A percentile compares a stretch with the other conserved stretches of the same genome.
These are phyloP conservation scores for Colletotrichum filicis DNA, from an alignment of 2,329 filamentous ascomycete genomes.

Conservation along the genomic window DNA sequence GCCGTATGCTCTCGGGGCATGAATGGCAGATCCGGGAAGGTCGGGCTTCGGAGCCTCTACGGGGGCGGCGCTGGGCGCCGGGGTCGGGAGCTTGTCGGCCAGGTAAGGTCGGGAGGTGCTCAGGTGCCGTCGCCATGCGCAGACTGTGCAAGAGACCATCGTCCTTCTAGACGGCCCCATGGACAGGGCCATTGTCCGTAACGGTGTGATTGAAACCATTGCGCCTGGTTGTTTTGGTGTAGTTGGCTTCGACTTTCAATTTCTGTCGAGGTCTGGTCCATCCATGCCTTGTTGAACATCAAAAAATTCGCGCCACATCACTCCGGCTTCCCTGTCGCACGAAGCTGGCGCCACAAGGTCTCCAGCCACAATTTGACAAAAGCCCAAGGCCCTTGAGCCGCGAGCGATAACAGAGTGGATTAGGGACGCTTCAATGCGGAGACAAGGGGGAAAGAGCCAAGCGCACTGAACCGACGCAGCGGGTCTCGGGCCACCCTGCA, in stretches of 20 bases:
- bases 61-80: conserved; percentile 32
- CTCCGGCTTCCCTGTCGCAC: background rate
- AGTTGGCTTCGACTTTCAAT: background rate
- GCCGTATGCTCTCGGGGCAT: conserved; percentile 70
- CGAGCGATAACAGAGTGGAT: conserved; percentile 1
- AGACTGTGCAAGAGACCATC: conserved; percentile 56
- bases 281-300: background rate
- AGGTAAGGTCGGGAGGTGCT: conserved; percentile 53
- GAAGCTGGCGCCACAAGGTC: conserved; percentile 25
- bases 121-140: conserved; percentile 63
- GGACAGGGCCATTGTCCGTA: conserved; percentile 43
- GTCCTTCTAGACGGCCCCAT: conserved; percentile 45
- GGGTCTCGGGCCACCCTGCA: conserved; percentile 26
- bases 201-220: conserved; percentile 20
- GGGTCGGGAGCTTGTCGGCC: conserved; percentile 40
- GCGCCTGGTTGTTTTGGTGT: background rate
- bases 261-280: background rate
- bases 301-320: conserved; percentile 27
- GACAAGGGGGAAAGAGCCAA: background rate
- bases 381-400: background rate
- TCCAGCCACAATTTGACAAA: conserved; percentile 5
- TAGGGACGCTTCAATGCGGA: conserved; percentile 21
- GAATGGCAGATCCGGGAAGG: conserved; percentile 59
- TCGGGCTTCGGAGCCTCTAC: conserved; percentile 47
- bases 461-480: conserved; percentile 1